phyloP scores from a whole-genome alignment of 2,329 filamentous ascomycete species.

The Leptosphaerulina australis region DNA sequence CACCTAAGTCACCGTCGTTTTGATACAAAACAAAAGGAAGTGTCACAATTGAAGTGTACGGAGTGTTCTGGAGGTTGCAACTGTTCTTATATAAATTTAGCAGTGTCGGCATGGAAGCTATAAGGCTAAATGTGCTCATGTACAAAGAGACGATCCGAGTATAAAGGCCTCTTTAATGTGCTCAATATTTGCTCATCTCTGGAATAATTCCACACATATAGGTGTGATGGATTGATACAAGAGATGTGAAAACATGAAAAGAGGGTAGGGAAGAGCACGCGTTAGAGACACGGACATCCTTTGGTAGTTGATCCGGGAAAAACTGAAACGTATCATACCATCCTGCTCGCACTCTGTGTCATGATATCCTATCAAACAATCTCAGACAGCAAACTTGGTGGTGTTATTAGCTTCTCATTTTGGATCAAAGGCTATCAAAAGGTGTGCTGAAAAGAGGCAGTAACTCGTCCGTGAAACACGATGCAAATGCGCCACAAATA shows the following conservation, averaged over 20 bases:
- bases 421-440: too few species aligned
- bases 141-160: neutral
- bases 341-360: neutral
- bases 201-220: neutral
- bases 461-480: too few species aligned
- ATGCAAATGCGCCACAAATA: too few species aligned
- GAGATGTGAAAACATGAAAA: neutral
- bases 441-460: too few species aligned
- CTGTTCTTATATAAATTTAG: neutral
- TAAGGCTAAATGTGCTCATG: constrained; percentile 7
- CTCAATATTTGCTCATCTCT: constrained; percentile 17
- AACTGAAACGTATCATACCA: neutral
- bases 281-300: neutral
- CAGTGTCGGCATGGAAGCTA: neutral
- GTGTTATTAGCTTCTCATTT: too few species aligned
- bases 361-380: too few species aligned
- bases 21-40: neutral
- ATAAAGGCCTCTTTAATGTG: neutral
- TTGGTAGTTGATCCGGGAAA: neutral
- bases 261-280: neutral
- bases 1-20: neutral
- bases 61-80: neutral
- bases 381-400: too few species aligned
- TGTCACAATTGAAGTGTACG: neutral
- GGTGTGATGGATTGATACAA: neutral